These are phyloP conservation scores for Solanum pennellii DNA, from an alignment of 257 asterid genomes.

Conservation along the genomic window DNA sequence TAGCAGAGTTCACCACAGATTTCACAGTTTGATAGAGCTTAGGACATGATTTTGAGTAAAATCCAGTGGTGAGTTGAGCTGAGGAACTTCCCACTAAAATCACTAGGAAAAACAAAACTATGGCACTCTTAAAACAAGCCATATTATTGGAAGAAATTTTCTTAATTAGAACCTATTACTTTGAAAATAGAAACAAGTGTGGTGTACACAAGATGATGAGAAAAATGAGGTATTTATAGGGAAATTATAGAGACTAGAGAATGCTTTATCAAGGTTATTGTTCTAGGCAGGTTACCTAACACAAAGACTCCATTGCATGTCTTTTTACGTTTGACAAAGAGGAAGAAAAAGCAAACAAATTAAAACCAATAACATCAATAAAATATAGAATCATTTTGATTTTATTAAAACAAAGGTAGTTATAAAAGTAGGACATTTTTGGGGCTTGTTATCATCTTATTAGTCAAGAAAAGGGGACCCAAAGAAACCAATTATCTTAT, in stretches of 20 bases:
- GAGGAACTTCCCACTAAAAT: slow-evolving; percentile 32
- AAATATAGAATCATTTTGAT: background rate
- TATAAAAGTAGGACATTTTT: background rate
- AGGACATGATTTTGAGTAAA: slow-evolving; percentile 59
- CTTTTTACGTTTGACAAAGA: slow-evolving; percentile 19
- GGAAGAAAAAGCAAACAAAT: background rate
- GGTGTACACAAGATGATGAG: background rate
- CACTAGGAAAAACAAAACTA: slow-evolving; percentile 24
- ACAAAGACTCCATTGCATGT: slow-evolving; percentile 38
- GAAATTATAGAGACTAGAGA: background rate
- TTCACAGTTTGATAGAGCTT: slow-evolving; percentile 33
- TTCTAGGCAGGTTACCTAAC: slow-evolving; percentile 61
- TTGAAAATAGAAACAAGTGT: background rate
- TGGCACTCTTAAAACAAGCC: slow-evolving; percentile 35
- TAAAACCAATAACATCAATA: background rate
- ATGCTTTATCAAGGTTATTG: slow-evolving; percentile 5
- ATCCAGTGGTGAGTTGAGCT: slow-evolving; percentile 57
- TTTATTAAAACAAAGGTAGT: background rate
- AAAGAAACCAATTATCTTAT: background rate
- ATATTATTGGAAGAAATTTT: slow-evolving; percentile 1
- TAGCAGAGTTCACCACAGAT: slow-evolving; percentile 43
- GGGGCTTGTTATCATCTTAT: background rate
- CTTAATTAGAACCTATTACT: background rate
- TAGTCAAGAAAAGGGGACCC: slow-evolving; percentile 15
- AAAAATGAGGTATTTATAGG: slow-evolving; percentile 25